Evolutionary conservation across 345 rosid genomes (phyloP).

Genomic region (Eucalyptus pauciflora): DNA sequence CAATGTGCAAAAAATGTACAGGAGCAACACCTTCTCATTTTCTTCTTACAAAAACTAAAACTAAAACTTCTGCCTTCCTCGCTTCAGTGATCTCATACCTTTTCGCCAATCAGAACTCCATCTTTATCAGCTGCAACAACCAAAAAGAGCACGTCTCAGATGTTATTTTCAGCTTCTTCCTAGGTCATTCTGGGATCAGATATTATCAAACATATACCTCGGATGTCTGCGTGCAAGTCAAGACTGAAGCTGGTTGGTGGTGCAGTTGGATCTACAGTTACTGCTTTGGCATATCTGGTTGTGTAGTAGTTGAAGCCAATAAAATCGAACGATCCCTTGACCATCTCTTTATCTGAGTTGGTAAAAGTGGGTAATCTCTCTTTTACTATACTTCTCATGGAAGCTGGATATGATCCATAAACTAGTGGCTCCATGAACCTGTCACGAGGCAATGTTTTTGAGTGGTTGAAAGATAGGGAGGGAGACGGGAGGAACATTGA

Average conservation of each 20-base stretch:
- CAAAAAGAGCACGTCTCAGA: neutral
- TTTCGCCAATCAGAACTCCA: slow-evolving; percentile 3
- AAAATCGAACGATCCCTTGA: slow-evolving; percentile 37
- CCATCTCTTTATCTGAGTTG: slow-evolving; percentile 15
- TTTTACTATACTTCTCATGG: slow-evolving; percentile 33
- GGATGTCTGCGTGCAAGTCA: slow-evolving; percentile 29
- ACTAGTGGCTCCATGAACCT: slow-evolving; percentile 61
- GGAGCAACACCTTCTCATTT: neutral
- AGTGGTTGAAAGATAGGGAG: neutral
- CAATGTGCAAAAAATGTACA: neutral
- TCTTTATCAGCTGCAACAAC: neutral
- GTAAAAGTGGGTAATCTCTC: slow-evolving; percentile 46
- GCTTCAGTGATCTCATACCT: neutral
- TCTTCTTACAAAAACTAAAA: neutral
- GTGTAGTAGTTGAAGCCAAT: slow-evolving; percentile 56
- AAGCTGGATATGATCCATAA: slow-evolving; percentile 59
- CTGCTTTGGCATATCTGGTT: slow-evolving; percentile 11
- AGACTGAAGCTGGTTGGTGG: neutral
- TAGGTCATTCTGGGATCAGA: neutral
- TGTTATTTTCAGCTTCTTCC: neutral
- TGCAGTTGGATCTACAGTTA: neutral
- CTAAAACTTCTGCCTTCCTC: neutral
- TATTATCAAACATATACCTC: neutral
- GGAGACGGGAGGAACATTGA: neutral
- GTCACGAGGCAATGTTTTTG: neutral